Conservation (phyloP, 805 yeast species). For the Hanseniaspora vineae region DNA sequence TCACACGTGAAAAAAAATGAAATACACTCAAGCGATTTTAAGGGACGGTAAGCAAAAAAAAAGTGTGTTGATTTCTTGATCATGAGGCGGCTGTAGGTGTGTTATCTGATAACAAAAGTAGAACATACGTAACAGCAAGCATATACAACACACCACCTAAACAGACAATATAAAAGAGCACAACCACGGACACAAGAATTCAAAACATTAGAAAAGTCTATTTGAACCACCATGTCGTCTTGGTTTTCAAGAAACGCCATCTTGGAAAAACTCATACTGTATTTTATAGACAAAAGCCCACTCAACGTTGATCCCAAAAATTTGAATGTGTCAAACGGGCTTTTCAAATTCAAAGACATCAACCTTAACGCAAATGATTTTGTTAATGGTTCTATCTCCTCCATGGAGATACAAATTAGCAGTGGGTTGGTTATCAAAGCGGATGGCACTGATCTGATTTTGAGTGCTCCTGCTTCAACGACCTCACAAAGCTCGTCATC, state of each 20-base stretch:
- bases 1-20: too few species aligned
- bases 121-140: too few species aligned
- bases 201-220: too few species aligned
- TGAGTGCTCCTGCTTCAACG: conserved; percentile 5
- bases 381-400: conserved; percentile 46
- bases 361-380: conserved; percentile 61
- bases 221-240: conserved; percentile 14
- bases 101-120: too few species aligned
- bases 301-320: conserved; percentile 69
- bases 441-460: conserved; percentile 34
- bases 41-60: too few species aligned
- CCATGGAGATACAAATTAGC: conserved; percentile 45
- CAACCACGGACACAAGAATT: too few species aligned
- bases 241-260: conserved; percentile 81
- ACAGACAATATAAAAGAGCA: too few species aligned
- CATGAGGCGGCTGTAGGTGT: too few species aligned
- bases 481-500: conserved; percentile 8
- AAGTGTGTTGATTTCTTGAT: too few species aligned
- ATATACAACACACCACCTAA: too few species aligned
- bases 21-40: too few species aligned
- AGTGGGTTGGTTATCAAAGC: conserved; percentile 60
- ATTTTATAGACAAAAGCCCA: conserved; percentile 68
- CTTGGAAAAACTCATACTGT: conserved; percentile 61
- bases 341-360: conserved; percentile 46
- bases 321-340: conserved; percentile 64